Evolutionary conservation across 2,329 filamentous ascomycete genomes (phyloP), one percentile per base, ranked within the genome.

Genomic region (Xylaria sp.): DNA sequence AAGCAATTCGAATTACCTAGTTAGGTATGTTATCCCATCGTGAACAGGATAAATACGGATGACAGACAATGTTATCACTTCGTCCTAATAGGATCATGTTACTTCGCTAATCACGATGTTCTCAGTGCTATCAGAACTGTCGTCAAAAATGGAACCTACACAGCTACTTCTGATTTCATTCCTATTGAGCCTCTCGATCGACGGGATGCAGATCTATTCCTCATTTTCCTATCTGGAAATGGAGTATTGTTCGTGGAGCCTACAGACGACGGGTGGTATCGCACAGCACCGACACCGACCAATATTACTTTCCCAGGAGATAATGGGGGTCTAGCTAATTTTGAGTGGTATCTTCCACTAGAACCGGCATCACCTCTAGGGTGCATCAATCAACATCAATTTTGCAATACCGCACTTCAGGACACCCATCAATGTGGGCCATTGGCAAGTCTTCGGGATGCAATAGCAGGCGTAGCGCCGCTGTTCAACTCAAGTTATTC

Each of bases 351-450:
- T 35, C 21, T 61, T 1, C 51, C 64, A 25, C 1, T 1, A 18
- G 51, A 62, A 1, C 55, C 64, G 1, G 51, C 64, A 12, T 60
- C 47, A 16, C 29, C 64, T 16, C 50, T 66, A 1, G 51, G 29
- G 0, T 66, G 64, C 18, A 23, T 37, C 12, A 10, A 58, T 4
- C 64, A 66, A 16, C 50, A 61, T n/a, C 64, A 66, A 16, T 66
- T 47, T 12, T 66, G 64, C 16, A 66, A 61, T 25, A 8, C 40
- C 23, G 58, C 50, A 0, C 32, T 16, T n/a, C 5, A 44, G 3
- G 27, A 8, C 8, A 61, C 23, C 9, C 35, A 23, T 1, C 51
- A 42, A 25, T 66, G 64, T 18, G 59, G 64, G 2, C 64, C 64
- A 0, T 42, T 66, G 13, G 23, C 58, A 1, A 58, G 59, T 16